Conservation (phyloP, 805 yeast species). For the Metschnikowia chrysomelidarum region DNA sequence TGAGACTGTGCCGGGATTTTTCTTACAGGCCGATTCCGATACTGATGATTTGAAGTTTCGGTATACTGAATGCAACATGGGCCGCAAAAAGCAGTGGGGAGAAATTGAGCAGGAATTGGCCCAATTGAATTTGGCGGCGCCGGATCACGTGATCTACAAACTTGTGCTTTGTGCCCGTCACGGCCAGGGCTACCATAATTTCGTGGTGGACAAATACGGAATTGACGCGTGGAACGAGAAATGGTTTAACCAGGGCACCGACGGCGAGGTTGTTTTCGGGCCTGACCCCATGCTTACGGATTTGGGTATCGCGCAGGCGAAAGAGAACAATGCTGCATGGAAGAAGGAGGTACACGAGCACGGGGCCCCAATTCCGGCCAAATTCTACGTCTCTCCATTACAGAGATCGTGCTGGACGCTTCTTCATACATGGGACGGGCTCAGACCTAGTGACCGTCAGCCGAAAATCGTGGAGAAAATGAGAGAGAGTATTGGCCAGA, state of each 20-base stretch:
- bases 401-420: conserved; percentile 62
- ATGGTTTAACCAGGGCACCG: conserved; percentile 52
- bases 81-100: conserved; percentile 43
- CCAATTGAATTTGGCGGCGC: conserved; percentile 34
- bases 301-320: conserved; percentile 56
- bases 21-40: conserved; percentile 42
- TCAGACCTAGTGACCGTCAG: conserved; percentile 18
- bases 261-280: conserved; percentile 54
- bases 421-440: conserved; percentile 48
- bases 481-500: conserved; percentile 61
- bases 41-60: conserved; percentile 50
- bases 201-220: conserved; percentile 54
- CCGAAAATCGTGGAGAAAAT: conserved; percentile 43
- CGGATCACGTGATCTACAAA: conserved; percentile 43
- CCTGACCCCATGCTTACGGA: conserved; percentile 62
- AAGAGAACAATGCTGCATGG: conserved; percentile 46
- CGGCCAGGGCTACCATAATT: conserved; percentile 69
- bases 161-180: conserved; percentile 59
- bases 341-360: conserved; percentile 34
- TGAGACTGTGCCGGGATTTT: conserved; percentile 49
- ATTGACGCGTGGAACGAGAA: conserved; percentile 53
- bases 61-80: conserved; percentile 43
- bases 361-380: conserved; percentile 57
- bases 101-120: conserved; percentile 31
- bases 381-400: conserved; percentile 60